These are phyloP conservation scores for Pythium aristosporum DNA, from an alignment of 352 stramenopile genomes.

Conservation along the genomic window DNA sequence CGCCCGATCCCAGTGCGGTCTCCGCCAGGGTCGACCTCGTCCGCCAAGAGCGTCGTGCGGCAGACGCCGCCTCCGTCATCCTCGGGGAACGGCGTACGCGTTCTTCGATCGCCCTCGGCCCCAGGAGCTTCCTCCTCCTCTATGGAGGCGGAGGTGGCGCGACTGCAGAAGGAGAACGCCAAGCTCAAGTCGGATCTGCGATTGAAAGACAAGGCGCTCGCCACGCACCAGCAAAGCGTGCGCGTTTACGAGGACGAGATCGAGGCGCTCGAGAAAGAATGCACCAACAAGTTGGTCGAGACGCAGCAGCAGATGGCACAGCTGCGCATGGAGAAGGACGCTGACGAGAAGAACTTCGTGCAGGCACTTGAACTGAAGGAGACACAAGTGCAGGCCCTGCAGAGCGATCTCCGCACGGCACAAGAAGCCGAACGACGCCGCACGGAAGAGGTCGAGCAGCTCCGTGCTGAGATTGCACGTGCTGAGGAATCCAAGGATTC, in stretches of 20 bases:
- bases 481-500: slow-evolving; percentile 64
- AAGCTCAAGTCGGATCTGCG: slow-evolving; percentile 53
- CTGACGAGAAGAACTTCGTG: slow-evolving; percentile 72
- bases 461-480: slow-evolving; percentile 50
- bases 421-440: slow-evolving; percentile 37
- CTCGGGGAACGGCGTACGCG: background rate
- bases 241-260: slow-evolving; percentile 76
- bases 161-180: slow-evolving; percentile 54
- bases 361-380: slow-evolving; percentile 77
- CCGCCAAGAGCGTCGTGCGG: slow-evolving; percentile 6
- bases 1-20: background rate
- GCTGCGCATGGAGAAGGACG: slow-evolving; percentile 59
- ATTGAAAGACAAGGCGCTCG: slow-evolving; percentile 62
- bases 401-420: slow-evolving; percentile 40
- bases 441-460: slow-evolving; percentile 36
- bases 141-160: slow-evolving; percentile 11
- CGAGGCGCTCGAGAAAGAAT: slow-evolving; percentile 72
- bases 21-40: slow-evolving; percentile 20
- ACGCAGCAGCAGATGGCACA: slow-evolving; percentile 50
- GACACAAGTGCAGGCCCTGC: slow-evolving; percentile 46
- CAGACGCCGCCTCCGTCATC: slow-evolving; percentile 25
- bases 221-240: slow-evolving; percentile 53
- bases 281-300: slow-evolving; percentile 63
- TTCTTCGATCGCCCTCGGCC: slow-evolving; percentile 1
- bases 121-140: slow-evolving; percentile 4